Base-by-base conservation (phyloP, 805 yeast species). In the Wickerhamiella musiphila region DNA sequence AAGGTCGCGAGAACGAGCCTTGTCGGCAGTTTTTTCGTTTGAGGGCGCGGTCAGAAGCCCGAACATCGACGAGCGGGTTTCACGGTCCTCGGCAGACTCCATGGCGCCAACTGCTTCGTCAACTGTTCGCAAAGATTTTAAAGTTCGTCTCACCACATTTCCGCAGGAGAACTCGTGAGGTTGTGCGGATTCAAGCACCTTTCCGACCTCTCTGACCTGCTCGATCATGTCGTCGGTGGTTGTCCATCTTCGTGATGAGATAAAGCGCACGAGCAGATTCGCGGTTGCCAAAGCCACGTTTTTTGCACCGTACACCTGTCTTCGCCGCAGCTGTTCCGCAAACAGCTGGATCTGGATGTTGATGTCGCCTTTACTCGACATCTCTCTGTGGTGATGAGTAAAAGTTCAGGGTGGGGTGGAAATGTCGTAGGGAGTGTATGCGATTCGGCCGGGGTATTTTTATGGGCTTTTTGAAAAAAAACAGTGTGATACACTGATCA, bases 91-190 rank as follows among this genome's bases (percentile, higher is more conserved):
- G 28, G 24, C 30, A 16, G 35, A 31, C 18, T 26, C 22, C 9
- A 16, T 25, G 14, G 31, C 10, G 12, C 29, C 36, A 22, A 44
- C 29, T 11, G 49, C 73, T 38, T 68, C 81, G 19, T 75, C 67
- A 51, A 84, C 94, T 44, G 90, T 96, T 45, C 96, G 64, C 31
- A 86, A 72, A 34, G 79, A 58, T 1, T 93, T 83, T 41, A 90
- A 60, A 1, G 86, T 84, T 49, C 98, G 66, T 51, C 96, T 68
- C 12, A 86, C 77, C 23, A 90, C 75, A 52, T 90, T 90, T 7
- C 96, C 96, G 34, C 84, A 70, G 3, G 83, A 68, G 43, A 83
- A 73, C 45, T 84, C 93, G 41, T 81, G 67, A 6, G 96, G 95
- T 48, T 79, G 90, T 3, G 95, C 93, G 16, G 65, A 68, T 5